Evolutionary conservation across 2,329 filamentous ascomycete genomes (phyloP).

Genomic region (Acephala macrosclerotiorum): DNA sequence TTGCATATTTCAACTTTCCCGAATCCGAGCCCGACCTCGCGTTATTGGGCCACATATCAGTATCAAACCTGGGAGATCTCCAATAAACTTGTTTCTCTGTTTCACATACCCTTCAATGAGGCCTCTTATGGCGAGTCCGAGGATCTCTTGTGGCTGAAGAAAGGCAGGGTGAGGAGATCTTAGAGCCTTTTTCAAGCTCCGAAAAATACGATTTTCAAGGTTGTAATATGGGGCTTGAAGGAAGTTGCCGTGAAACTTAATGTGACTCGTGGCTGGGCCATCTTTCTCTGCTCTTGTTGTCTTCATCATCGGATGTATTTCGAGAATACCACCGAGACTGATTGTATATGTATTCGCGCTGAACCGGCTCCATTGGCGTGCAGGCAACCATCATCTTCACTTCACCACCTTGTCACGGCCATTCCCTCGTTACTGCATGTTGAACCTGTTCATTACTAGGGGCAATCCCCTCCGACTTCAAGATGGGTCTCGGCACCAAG

Average conservation of each 20-base stretch:
- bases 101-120: slow-evolving; percentile 7
- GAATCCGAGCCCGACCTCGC: slow-evolving; percentile 7
- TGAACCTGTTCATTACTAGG: not conserved
- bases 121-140: slow-evolving; percentile 1
- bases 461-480: not conserved
- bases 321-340: not conserved
- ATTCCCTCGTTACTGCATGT: not conserved
- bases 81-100: slow-evolving; percentile 11
- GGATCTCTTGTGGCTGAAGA: slow-evolving; percentile 7
- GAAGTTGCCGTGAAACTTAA: slow-evolving; percentile 11
- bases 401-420: not conserved
- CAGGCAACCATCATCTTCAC: not conserved
- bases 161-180: not conserved
- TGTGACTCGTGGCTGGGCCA: slow-evolving; percentile 7
- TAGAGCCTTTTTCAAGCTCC: not conserved
- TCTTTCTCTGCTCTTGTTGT: not conserved
- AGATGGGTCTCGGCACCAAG: slow-evolving; percentile 21
- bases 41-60: not conserved
- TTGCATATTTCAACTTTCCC: not conserved
- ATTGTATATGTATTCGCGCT: slow-evolving; percentile 5
- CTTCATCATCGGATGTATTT: not conserved
- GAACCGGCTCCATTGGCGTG: not conserved
- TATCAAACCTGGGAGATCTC: slow-evolving; percentile 3
- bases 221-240: slow-evolving; percentile 3
- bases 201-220: not conserved